A percentile compares a stretch with the other conserved stretches of the same genome.
Conservation (phyloP, 257 asterid genomes). For the Avicennia marina region DNA sequence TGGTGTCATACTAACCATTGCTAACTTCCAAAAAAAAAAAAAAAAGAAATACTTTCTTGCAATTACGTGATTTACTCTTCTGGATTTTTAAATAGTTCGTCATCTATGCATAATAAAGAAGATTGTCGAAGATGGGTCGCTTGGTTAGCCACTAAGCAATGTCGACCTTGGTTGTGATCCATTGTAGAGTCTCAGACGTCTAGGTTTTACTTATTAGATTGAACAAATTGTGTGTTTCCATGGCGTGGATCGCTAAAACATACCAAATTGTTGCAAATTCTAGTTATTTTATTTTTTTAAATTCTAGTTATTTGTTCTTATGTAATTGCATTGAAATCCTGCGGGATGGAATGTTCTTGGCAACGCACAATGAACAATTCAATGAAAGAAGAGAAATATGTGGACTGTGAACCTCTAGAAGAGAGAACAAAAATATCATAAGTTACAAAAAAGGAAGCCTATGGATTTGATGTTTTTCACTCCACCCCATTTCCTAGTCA, state of each 20-base stretch:
- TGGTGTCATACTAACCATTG: too few relatives aligned
- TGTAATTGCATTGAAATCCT: background rate
- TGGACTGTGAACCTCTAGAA: background rate
- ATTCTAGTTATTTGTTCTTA: too few relatives aligned
- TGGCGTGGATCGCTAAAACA: too few relatives aligned
- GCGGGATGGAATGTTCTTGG: background rate
- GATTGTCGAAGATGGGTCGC: slow-evolving; percentile 12
- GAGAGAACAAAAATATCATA: background rate
- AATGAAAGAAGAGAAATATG: background rate
- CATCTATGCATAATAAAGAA: slow-evolving; percentile 1
- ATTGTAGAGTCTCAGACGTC: background rate
- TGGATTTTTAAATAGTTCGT: slow-evolving; percentile 4
- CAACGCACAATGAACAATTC: background rate
- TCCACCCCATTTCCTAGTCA: too few relatives aligned
- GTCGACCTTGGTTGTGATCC: slow-evolving; percentile 16
- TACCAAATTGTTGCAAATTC: too few relatives aligned
- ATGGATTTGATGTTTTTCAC: background rate
- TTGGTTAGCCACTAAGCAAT: background rate
- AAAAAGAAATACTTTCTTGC: background rate
- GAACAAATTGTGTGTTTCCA: too few relatives aligned
- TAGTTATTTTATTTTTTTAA: too few relatives aligned
- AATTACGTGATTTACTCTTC: background rate
- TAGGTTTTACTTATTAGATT: too few relatives aligned
- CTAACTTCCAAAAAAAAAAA: too few relatives aligned
- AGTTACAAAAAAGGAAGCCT: background rate